Base-by-base conservation (phyloP, 2,329 filamentous ascomycete genomes). In the Colletotrichum lupini region DNA sequence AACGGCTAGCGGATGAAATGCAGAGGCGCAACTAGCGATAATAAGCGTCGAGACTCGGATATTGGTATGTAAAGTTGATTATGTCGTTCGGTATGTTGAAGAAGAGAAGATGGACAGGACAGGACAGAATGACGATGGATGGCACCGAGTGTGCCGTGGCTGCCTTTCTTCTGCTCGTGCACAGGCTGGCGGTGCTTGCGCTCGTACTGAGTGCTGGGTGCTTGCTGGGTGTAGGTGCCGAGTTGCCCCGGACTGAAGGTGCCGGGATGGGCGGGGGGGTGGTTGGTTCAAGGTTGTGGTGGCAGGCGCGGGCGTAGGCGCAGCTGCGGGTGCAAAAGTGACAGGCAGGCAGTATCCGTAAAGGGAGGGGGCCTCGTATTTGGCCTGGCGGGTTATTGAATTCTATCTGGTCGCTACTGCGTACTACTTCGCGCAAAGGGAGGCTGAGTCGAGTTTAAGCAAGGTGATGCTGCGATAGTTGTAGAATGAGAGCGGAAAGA, bases 181-280 rank as follows among this genome's bases (percentile, higher is more conserved):
- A 30, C 46, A 35, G 66, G 64, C 37, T 57, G 42, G 42, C 16
- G 42, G 42, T 49, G 42, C 42, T 49, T 49, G 42, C 19, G 42
- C 42, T 49, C 16, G 42, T 49, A 19, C 42, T 49, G 19, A 16
- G 37, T 49, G 9, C 16, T 19, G 26, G 60, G 60, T 32, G 52
- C 42, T 26, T 4, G 52, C 42, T 26, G 12, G 59, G 69, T 46
- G 49, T 52, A 32, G 52, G 28, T 64, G 67, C 70, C 67, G 57
- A 73, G 70, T 60, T 70, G 32, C 63, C 70, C 70, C 70, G 70
- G 70, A 73, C 73, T 68, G 72, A 59, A 30, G 64, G 68, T 65
- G 76, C 76, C 52, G 76, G 76, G 66, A 71, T 74, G 22, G 72
- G 75, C 35, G 75, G 76, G 37, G 75, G 66, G 52, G 24, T 52